phyloP scores from a whole-genome alignment of 2,329 filamentous ascomycete species.

The Mariannaea sp. region DNA sequence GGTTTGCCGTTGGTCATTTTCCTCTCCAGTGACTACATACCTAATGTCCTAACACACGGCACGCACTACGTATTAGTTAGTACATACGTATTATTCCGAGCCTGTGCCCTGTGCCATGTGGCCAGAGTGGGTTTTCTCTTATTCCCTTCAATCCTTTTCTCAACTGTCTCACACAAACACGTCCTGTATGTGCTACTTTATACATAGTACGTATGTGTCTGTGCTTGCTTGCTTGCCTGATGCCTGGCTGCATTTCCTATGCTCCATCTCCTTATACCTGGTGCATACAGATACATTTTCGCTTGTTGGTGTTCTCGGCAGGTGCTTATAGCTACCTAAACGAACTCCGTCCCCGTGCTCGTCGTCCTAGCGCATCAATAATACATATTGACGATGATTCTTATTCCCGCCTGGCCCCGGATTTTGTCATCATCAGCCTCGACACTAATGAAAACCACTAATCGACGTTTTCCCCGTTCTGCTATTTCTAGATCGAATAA shows the following conservation, averaged over 20 bases:
- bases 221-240: neutral
- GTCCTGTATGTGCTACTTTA: neutral
- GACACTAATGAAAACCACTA: neutral
- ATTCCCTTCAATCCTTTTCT: neutral
- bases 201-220: neutral
- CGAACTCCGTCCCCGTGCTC: slow-evolving; percentile 20
- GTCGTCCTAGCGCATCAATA: slow-evolving; percentile 5
- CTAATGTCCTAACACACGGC: slow-evolving; percentile 10
- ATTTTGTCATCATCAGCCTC: neutral
- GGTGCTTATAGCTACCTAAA: neutral
- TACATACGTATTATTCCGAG: neutral
- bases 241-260: neutral
- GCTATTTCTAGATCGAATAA: slow-evolving; percentile 12
- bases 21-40: neutral
- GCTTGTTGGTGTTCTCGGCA: neutral
- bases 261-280: neutral
- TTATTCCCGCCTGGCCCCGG: slow-evolving; percentile 18
- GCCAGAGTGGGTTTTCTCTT: slow-evolving; percentile 3
- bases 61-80: no score
- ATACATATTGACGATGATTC: neutral
- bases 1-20: slow-evolving; percentile 9
- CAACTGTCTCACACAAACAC: neutral
- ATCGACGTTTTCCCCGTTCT: slow-evolving; percentile 8
- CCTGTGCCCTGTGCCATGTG: slow-evolving; percentile 1
- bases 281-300: neutral